Conservation (phyloP, 179 eudicot species). For the Camellia oleifera region DNA sequence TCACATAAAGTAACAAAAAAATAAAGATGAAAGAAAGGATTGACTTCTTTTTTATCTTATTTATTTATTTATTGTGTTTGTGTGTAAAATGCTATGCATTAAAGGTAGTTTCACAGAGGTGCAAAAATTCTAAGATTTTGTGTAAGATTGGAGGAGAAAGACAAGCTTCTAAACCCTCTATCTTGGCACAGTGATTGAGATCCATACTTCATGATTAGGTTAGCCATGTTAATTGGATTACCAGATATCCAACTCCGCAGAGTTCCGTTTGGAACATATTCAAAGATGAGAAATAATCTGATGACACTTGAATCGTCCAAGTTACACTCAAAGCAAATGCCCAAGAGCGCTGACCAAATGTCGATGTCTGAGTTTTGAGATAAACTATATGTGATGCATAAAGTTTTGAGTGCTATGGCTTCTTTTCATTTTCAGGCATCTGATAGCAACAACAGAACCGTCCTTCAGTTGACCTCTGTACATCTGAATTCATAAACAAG, state of each 20-base stretch:
- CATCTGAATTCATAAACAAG: constrained; percentile 42
- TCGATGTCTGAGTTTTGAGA: constrained; percentile 71
- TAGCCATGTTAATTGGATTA: constrained; percentile 23
- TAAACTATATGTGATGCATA: constrained; percentile 62
- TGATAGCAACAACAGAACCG: constrained; percentile 66
- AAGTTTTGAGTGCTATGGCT: constrained; percentile 47
- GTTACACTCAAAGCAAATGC: constrained; percentile 80
- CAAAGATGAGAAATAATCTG: constrained; percentile 71
- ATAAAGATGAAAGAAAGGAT: neutral
- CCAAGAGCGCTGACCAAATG: constrained; percentile 84
- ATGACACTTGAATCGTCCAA: constrained; percentile 81
- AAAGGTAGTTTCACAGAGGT: no score
- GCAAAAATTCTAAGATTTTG: neutral
- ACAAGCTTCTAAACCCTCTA: neutral
- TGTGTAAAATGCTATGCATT: no score
- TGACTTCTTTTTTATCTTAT: neutral
- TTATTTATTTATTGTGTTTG: no score
- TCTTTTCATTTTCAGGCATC: constrained; percentile 65
- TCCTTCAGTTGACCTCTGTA: constrained; percentile 74
- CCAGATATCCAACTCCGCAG: constrained; percentile 75
- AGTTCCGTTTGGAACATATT: constrained; percentile 74
- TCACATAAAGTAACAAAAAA: neutral
- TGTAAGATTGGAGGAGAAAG: neutral
- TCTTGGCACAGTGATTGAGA: neutral
- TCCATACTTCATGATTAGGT: neutral